A percentile compares a stretch with the other conserved stretches of the same genome.
These are phyloP conservation scores for Chaetomium cochliodes DNA, from an alignment of 495 filamentous ascomycete genomes.

Conservation along the genomic window DNA sequence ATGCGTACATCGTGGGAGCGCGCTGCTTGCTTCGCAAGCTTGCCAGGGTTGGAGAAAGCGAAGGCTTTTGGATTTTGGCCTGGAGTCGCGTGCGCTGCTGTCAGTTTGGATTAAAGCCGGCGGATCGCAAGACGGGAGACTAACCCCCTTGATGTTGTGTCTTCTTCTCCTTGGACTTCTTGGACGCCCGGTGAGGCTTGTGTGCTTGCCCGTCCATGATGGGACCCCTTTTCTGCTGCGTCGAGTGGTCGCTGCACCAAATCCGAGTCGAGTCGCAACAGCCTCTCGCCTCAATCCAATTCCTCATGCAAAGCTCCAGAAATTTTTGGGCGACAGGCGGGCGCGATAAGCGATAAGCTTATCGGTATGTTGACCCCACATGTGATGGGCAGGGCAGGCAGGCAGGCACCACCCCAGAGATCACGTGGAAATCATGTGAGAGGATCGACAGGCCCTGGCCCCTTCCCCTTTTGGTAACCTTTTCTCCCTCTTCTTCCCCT, in stretches of 20 bases:
- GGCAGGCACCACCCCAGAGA: slow-evolving; percentile 15
- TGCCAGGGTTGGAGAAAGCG: slow-evolving; percentile 78
- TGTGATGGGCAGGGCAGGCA: neutral
- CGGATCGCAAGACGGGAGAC: slow-evolving; percentile 9
- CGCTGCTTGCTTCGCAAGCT: slow-evolving; percentile 77
- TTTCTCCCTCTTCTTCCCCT: too few species aligned
- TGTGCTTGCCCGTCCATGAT: slow-evolving; percentile 83
- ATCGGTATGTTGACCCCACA: slow-evolving; percentile 20
- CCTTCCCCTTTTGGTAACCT: too few species aligned
- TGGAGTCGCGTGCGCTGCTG: slow-evolving; percentile 32
- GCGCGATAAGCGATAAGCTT: slow-evolving; percentile 20
- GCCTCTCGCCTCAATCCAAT: slow-evolving; percentile 8
- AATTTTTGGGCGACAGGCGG: slow-evolving; percentile 33
- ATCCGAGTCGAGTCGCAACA: slow-evolving; percentile 17
- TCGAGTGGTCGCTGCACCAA: slow-evolving; percentile 13
- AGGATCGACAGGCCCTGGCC: too few species aligned
- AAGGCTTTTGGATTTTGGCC: slow-evolving; percentile 91
- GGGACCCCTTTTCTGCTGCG: slow-evolving; percentile 15
- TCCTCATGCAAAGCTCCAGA: slow-evolving; percentile 28
- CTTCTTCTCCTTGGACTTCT: slow-evolving; percentile 91
- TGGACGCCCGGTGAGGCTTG: slow-evolving; percentile 77
- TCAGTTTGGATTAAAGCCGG: neutral
- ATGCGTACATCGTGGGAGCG: slow-evolving; percentile 82
- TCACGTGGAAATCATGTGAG: neutral
- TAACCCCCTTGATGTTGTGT: slow-evolving; percentile 49